Evolutionary conservation across 345 rosid genomes (phyloP), one percentile per base, ranked within the genome.

Genomic region (Pistacia vera): DNA sequence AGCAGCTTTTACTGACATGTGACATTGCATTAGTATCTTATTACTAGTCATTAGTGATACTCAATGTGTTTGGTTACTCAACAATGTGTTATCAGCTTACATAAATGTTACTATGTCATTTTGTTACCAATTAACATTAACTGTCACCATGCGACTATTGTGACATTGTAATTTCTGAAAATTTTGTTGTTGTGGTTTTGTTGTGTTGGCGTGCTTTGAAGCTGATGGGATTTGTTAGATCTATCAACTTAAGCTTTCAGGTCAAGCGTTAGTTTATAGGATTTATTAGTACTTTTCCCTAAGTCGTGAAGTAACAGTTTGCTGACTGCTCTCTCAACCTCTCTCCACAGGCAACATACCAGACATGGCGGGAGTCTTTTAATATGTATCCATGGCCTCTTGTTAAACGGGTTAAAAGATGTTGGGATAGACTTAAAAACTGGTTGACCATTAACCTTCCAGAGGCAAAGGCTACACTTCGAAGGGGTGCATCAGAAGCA

Each of bases 301-400:
- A 54, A 54, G 18, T 17, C 16, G 57, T 41, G 57, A 12, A 52
- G 56, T 16, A 54, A 54, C 57, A 54, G 57, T 54, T 55, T 12
- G 22, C 22, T 36, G 17, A 30, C 46, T 60, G 12, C 16, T 57
- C 46, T 30, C 54, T 48, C n/a, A 5, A 5, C 1, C 30, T 63
- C 36, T 69, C 20, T 64, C 7, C 41, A 58, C 76, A 96, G 99
- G 79, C 8, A 66, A 86, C 91, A 67, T 96, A 96, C 84, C 73
- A 63, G 17, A 71, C 74, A 70, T 96, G 99, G 98, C 82, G 88
- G 65, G 95, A 88, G 76, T 87, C 91, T 20, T 93, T 92, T 76
- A 38, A 77, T 38, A 89, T 90, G 92, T 96, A 96, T 46, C 97
- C 98, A 0, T 93, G 99, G 97, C 77, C 83, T 36, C 90, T 96